A percentile compares a stretch with the other conserved stretches of the same genome.
Conservation (phyloP, 129 eudicot species). For the Saposhnikovia divaricata region DNA sequence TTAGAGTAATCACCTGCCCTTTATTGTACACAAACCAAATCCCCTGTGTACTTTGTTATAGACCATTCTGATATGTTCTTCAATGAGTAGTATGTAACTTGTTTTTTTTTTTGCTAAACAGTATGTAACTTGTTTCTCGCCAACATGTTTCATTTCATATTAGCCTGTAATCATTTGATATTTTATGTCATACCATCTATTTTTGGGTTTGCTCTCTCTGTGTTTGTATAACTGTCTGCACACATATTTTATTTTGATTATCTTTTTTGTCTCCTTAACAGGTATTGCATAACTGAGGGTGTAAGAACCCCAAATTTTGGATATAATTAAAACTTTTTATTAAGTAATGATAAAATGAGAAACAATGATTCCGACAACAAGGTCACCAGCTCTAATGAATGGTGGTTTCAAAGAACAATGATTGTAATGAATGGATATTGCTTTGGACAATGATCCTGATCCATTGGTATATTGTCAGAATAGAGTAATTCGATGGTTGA, state of each 20-base stretch:
- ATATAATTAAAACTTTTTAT: no score
- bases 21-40: neutral
- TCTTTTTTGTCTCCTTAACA: slow-evolving; percentile 18
- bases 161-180: neutral
- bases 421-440: no score
- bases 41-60: neutral
- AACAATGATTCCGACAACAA: no score
- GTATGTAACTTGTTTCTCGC: neutral
- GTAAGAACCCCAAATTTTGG: no score
- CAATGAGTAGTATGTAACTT: neutral
- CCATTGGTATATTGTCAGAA: no score
- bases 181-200: neutral
- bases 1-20: neutral
- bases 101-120: no score
- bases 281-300: slow-evolving; percentile 96
- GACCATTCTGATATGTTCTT: neutral
- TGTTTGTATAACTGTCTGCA: neutral
- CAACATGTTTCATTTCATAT: no score
- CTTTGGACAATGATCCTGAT: no score
- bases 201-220: neutral
- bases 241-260: neutral
- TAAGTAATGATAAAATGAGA: no score
- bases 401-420: no score
- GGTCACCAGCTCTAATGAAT: no score
- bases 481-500: no score